Base-by-base conservation (phyloP, 1,139 yeast species). In the Lodderomyces elongisporus region DNA sequence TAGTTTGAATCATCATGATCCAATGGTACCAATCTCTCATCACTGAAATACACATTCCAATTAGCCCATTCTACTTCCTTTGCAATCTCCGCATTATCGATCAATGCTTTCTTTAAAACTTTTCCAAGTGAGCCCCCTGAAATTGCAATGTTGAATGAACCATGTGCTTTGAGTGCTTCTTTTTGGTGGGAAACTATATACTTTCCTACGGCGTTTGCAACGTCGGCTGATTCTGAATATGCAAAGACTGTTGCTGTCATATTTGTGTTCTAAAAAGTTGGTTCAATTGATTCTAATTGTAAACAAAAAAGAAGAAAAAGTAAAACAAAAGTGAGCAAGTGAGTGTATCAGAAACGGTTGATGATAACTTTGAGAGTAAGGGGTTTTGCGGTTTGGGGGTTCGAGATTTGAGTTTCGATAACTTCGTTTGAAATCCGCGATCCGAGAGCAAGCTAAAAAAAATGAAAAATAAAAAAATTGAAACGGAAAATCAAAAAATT, bases 41-140 rank as follows among this genome's bases (percentile, higher is more conserved):
- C 89, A 42, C 82, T 77, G 54, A 81, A 80, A 59, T 66, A 81
- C 10, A 81, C 77, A 37, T 70, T 72, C 88, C 88, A 81, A 48
- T 77, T 69, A 36, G 60, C 60, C 88, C 88, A 81, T 47, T 77
- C 45, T 24, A 79, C 71, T 36, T 69, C 60, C 1, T 60, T 40
- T 6, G 67, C 62, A 29, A 70, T 54, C n/a, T 58, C 63, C 20
- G 56, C 35, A 49, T 84, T 72, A 41, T 76, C 78, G 37, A 85
- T 69, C 42, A 89, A 69, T 2, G 89, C 91, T 35, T 67, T 66
- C 44, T 79, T 76, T 52, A 89, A 70, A 3, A 79, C 85, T 47
- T 82, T 80, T 17, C 89, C 85, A 46, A 88, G 67, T 4, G 95
- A 85, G 2, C 97, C 97, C 27, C 96, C 97, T 37, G 93, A 81